Percentiles rank a stretch among this genome's conserved stretches.
Evolutionary conservation across 306 rosid species (phyloP).

Genomic region (Castanea sativa): DNA sequence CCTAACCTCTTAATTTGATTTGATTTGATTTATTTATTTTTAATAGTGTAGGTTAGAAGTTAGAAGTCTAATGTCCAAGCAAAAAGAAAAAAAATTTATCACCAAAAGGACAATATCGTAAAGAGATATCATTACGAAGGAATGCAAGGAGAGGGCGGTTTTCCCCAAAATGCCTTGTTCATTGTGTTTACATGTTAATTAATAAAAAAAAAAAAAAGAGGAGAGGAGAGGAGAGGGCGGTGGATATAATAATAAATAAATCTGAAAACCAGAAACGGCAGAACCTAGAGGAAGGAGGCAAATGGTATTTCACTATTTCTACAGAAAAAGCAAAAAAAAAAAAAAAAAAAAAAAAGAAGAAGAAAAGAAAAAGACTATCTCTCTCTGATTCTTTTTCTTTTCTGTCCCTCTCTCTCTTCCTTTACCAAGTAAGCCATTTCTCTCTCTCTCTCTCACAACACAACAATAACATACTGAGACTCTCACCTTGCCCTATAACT

Average conservation of each 20-base stretch:
- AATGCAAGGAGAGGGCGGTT: no score
- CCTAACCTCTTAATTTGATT: no score
- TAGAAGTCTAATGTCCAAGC: no score
- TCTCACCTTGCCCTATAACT: conserved; percentile 30
- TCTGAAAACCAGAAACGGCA: neutral
- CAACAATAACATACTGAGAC: neutral
- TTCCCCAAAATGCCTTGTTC: no score
- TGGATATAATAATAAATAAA: neutral
- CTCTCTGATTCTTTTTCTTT: conserved; percentile 11
- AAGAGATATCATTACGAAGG: neutral
- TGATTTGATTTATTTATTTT: no score
- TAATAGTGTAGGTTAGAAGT: no score
- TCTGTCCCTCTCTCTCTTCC: conserved; percentile 33
- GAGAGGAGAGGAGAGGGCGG: no score
- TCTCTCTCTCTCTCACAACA: neutral
- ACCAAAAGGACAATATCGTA: neutral
- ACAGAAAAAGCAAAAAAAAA: neutral
- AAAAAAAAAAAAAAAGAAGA: conserved; percentile 12
- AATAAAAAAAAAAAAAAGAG: no score
- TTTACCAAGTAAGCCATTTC: conserved; percentile 51
- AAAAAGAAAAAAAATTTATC: no score
- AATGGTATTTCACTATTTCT: no score
- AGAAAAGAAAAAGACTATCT: conserved; percentile 27
- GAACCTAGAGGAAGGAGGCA: no score
- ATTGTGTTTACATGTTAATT: no score